Conservation (phyloP, 2,329 filamentous ascomycete species). For the Fonsecaea erecta region DNA sequence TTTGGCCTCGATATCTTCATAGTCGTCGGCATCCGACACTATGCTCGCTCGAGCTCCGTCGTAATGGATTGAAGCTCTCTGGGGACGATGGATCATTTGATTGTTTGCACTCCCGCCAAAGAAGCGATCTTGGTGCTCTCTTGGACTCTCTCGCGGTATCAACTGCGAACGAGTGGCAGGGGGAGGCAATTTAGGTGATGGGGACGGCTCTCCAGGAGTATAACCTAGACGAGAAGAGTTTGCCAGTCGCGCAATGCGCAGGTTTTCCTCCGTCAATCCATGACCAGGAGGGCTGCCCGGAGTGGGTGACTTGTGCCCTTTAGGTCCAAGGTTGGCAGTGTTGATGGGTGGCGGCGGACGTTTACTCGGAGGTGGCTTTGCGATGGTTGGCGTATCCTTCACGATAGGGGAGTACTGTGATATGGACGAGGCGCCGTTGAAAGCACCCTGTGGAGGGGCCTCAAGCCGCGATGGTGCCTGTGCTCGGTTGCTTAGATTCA, state of each 20-base stretch:
- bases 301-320: constrained; percentile 8
- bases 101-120: constrained; percentile 12
- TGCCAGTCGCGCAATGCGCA: constrained; percentile 35
- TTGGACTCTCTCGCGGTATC: constrained; percentile 30
- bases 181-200: constrained; percentile 35
- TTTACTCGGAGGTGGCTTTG: constrained; percentile 8
- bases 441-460: constrained; percentile 34
- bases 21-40: constrained; percentile 35
- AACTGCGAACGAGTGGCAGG: constrained; percentile 35
- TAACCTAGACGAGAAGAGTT: constrained; percentile 33
- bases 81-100: not conserved
- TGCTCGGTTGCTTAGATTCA: constrained; percentile 31
- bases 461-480: constrained; percentile 34
- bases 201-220: constrained; percentile 28
- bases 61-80: constrained; percentile 7
- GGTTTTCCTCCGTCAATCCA: constrained; percentile 33
- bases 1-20: constrained; percentile 38
- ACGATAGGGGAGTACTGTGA: constrained; percentile 39
- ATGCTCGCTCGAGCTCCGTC: constrained; percentile 22
- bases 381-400: constrained; percentile 29
- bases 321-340: constrained; percentile 19
- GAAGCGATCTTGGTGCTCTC: constrained; percentile 23
- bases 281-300: constrained; percentile 21
- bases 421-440: constrained; percentile 37
- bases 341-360: constrained; percentile 28